Conservation (phyloP, 805 yeast species). For the Yamadazyma sp. region DNA sequence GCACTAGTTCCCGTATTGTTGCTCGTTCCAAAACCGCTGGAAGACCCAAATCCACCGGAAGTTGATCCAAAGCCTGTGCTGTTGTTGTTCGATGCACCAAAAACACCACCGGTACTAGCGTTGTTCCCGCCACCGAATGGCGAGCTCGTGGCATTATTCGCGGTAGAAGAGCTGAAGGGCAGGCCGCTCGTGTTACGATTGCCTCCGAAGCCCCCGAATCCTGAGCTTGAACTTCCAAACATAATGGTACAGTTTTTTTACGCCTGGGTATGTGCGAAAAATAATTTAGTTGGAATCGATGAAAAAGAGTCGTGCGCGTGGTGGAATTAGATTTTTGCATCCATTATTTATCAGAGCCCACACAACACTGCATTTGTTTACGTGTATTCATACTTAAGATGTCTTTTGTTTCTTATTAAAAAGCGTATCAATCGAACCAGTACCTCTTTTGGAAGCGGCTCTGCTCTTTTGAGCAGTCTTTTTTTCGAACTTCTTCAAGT, state of each 20-base stretch:
- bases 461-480: constrained; percentile 35
- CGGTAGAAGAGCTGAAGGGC: constrained; percentile 34
- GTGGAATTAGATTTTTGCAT: too few relatives aligned
- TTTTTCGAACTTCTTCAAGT: constrained; percentile 60
- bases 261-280: too few relatives aligned
- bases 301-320: too few relatives aligned
- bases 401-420: constrained; percentile 13
- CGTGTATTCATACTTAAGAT: background rate
- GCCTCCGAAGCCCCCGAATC: constrained; percentile 49
- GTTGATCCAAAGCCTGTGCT: constrained; percentile 9
- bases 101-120: constrained; percentile 23
- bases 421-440: constrained; percentile 15
- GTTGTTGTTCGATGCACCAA: constrained; percentile 19
- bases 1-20: constrained; percentile 5
- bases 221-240: constrained; percentile 50
- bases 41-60: constrained; percentile 12
- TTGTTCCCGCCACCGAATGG: constrained; percentile 35
- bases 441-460: constrained; percentile 7
- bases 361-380: too few relatives aligned
- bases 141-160: constrained; percentile 21
- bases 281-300: too few relatives aligned
- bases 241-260: constrained; percentile 18
- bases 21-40: constrained; percentile 25
- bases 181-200: constrained; percentile 26
- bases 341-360: too few relatives aligned